Evolutionary conservation across 192 early-diverging fungal species (phyloP).

Genomic region (Entophlyctis luteolus): DNA sequence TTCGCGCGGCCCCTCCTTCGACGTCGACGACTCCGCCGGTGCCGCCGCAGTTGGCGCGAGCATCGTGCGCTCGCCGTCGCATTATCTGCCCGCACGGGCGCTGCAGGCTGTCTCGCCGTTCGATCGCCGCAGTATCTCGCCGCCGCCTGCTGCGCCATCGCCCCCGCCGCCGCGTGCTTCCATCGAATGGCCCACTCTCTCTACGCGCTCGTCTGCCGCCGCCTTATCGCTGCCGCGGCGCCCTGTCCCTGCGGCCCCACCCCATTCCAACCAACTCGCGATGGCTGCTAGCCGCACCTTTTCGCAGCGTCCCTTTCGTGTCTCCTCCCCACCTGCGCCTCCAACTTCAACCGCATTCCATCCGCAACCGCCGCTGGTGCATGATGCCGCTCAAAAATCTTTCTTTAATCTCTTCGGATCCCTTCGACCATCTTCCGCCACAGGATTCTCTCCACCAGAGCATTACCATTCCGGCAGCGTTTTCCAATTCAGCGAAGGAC

Average conservation of each 20-base stretch:
- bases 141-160: background rate
- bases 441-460: background rate
- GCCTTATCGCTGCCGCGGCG: too few species aligned
- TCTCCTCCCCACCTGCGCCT: too few species aligned
- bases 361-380: background rate
- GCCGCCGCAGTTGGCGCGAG: background rate
- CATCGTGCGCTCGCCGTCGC: too few species aligned
- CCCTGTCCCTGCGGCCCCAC: background rate
- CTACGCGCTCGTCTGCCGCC: background rate
- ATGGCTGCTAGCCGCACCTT: background rate
- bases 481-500: conserved; percentile 8
- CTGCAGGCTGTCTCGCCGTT: background rate
- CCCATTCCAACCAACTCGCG: background rate
- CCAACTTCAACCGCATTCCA: too few species aligned
- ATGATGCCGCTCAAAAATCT: background rate
- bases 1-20: background rate
- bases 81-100: background rate
- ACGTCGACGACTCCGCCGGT: background rate
- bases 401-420: background rate
- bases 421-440: background rate
- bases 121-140: background rate
- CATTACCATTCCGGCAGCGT: background rate
- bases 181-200: background rate
- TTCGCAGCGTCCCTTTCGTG: background rate
- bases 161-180: background rate